phyloP scores from a whole-genome alignment of 495 filamentous ascomycete genomes.

The Penicillium lividum region DNA sequence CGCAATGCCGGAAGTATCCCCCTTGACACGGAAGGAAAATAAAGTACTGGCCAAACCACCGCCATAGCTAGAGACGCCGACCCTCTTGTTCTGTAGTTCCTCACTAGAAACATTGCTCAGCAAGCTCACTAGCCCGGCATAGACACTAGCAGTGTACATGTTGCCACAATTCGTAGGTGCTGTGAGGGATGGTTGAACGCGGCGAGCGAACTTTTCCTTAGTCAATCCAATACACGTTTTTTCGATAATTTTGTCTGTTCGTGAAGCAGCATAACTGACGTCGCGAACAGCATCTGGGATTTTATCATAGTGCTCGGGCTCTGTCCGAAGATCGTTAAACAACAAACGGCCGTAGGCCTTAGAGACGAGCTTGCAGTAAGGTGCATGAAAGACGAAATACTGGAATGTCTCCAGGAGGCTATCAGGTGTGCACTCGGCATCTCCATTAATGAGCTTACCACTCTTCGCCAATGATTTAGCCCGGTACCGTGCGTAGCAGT shows the following conservation, averaged over 20 bases:
- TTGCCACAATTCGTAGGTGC: slow-evolving; percentile 17
- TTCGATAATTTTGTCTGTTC: slow-evolving; percentile 7
- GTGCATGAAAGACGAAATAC: slow-evolving; percentile 91
- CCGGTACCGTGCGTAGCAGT: slow-evolving; percentile 92
- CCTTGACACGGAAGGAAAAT: slow-evolving; percentile 72
- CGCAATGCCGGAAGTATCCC: slow-evolving; percentile 63
- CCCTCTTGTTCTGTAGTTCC: slow-evolving; percentile 67
- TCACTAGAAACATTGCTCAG: slow-evolving; percentile 41
- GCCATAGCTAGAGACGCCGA: slow-evolving; percentile 84
- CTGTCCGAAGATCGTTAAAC: slow-evolving; percentile 87
- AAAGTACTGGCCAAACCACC: slow-evolving; percentile 72
- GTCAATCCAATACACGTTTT: slow-evolving; percentile 8
- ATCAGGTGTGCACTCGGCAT: not conserved
- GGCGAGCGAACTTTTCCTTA: not conserved
- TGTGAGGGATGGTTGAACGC: slow-evolving; percentile 16
- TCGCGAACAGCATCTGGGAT: not conserved
- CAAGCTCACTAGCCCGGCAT: slow-evolving; percentile 13
- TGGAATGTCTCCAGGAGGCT: slow-evolving; percentile 83
- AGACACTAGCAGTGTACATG: slow-evolving; percentile 21
- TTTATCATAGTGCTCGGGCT: slow-evolving; percentile 5
- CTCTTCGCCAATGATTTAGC: slow-evolving; percentile 12
- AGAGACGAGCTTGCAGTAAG: slow-evolving; percentile 93
- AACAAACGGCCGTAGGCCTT: slow-evolving; percentile 93
- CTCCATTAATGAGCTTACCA: not conserved
- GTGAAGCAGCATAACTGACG: not conserved